Base-by-base conservation (phyloP, 2,329 filamentous ascomycete genomes). In the Thielaviopsis cerberus region DNA sequence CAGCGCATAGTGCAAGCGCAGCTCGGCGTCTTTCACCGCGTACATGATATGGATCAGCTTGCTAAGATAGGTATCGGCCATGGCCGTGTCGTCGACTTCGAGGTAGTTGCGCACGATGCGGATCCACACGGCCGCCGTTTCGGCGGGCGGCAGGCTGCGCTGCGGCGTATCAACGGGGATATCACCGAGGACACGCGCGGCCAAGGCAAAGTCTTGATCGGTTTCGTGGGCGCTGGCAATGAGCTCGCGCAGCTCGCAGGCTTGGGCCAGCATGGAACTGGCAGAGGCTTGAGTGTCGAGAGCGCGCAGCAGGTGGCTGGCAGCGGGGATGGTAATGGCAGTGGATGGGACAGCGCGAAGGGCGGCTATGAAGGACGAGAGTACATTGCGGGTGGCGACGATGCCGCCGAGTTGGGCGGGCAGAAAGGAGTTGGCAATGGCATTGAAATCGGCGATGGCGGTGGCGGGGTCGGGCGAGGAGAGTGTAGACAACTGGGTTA, bases 31-130 rank as follows among this genome's bases (percentile, higher is more conserved):
- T 27, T 78, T 72, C 30, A 95, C 82, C 62, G 79, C 83, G 73
- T 87, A 82, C 68, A 95, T 88, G 63, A 96, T 77, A 67, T 92
- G 91, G 73, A 96, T 97, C 70, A 94, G 85, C 70, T 91, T 90
- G 76, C 96, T 96, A 65, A 98, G 78, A 68, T 90, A 94, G 48
- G 79, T 80, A 68, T 94, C 88, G 50, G 92, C 92, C 37, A 80
- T 78, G 1, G 85, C 88, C 8, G 88, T 85, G 71, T 97, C 90
- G 68, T 95, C 91, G 53, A 90, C 88, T 73, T 98, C 91, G 62
- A 98, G 80, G 68, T 92, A 94, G 74, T 94, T 86, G 62, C 92
- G 82, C 67, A 94, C 89, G 67, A 98, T 95, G 61, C 91, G 86
- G 64, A 97, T 85, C 88, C 91, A 97, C 57, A 92, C 80, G 57